phyloP scores from a whole-genome alignment of 2,329 filamentous ascomycete genomes.

The Cladophialophora immunda region DNA sequence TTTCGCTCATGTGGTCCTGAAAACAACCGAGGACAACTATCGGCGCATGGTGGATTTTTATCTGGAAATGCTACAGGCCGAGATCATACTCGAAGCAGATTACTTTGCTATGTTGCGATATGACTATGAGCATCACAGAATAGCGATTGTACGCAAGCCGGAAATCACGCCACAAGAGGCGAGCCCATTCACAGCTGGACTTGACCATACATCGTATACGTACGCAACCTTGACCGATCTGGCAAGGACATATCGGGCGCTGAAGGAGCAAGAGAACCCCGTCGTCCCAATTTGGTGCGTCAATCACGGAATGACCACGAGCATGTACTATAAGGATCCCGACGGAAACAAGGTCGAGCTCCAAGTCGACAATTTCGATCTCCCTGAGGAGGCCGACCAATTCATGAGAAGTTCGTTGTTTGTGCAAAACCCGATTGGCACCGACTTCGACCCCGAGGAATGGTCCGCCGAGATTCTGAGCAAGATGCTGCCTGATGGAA shows the following conservation, averaged over 20 bases:
- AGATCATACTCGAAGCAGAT: constrained; percentile 6
- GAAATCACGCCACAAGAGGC: constrained; percentile 38
- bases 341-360: constrained; percentile 60
- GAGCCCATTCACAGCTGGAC: constrained; percentile 41
- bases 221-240: constrained; percentile 50
- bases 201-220: constrained; percentile 57
- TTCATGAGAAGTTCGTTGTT: constrained; percentile 23
- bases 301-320: constrained; percentile 59
- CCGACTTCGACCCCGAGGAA: constrained; percentile 29
- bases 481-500: constrained; percentile 5
- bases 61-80: constrained; percentile 17
- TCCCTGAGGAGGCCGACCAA: constrained; percentile 20
- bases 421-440: constrained; percentile 28
- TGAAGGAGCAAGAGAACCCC: constrained; percentile 19
- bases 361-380: constrained; percentile 55
- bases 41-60: constrained; percentile 25
- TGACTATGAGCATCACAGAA: constrained; percentile 49
- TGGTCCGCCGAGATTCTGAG: constrained; percentile 18
- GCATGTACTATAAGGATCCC: constrained; percentile 60
- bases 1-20: constrained; percentile 30
- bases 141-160: constrained; percentile 49
- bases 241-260: constrained; percentile 48
- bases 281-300: constrained; percentile 52
- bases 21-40: constrained; percentile 24
- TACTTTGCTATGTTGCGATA: constrained; percentile 23